Conservation (phyloP, 345 rosid genomes). For the Microthlaspi erraticum region DNA sequence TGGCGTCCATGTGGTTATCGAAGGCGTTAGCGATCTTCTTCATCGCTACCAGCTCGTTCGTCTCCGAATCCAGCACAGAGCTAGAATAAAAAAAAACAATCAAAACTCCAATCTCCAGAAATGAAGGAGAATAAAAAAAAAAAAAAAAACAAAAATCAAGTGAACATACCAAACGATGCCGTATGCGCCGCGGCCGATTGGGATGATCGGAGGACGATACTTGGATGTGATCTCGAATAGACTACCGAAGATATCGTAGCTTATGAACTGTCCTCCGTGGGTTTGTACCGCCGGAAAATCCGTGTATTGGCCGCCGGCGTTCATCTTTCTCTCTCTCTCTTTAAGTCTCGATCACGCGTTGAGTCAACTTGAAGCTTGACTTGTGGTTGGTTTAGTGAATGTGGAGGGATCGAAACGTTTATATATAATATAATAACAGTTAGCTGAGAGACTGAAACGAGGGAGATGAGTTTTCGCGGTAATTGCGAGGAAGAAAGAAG, state of each 20-base stretch:
- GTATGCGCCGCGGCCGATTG: conserved; percentile 97
- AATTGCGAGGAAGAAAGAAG: conserved; percentile 60
- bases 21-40: conserved; percentile 97
- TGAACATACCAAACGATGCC: conserved; percentile 89
- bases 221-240: conserved; percentile 79
- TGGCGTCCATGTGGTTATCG: conserved; percentile 95
- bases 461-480: conserved; percentile 46
- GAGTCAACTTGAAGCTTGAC: conserved; percentile 13
- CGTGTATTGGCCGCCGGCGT: conserved; percentile 51
- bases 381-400: conserved; percentile 8
- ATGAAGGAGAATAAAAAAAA: background rate
- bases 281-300: conserved; percentile 78
- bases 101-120: background rate
- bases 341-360: background rate
- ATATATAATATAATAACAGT: conserved; percentile 13
- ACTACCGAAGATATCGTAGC: conserved; percentile 84
- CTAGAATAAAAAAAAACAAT: conserved; percentile 39
- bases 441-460: background rate
- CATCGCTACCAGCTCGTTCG: conserved; percentile 92
- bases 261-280: conserved; percentile 72
- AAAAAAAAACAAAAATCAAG: background rate
- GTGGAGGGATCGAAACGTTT: background rate
- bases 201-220: conserved; percentile 90
- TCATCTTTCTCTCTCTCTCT: conserved; percentile 31
- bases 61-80: conserved; percentile 89